These are phyloP conservation scores for Ambrosia artemisiifolia DNA, from an alignment of 129 eudicot species.

Conservation along the genomic window DNA sequence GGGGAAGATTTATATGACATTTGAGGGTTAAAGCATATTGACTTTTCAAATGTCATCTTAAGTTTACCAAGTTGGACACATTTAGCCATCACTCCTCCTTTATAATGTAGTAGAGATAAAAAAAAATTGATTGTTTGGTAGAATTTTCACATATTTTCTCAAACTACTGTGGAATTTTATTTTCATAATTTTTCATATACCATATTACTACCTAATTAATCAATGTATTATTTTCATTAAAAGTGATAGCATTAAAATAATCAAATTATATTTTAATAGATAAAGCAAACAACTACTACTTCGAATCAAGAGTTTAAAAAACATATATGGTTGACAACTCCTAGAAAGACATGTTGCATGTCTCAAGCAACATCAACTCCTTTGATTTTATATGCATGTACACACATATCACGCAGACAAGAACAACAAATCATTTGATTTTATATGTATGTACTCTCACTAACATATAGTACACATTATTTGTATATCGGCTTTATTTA, in stretches of 20 bases:
- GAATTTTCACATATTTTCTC: too few relatives aligned
- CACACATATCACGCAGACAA: conserved; percentile 4
- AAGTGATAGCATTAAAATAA: background rate
- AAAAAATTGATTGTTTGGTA: too few relatives aligned
- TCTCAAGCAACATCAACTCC: background rate
- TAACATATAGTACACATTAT: background rate
- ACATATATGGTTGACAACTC: conserved; percentile 1
- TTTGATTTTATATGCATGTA: conserved; percentile 1
- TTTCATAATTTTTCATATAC: too few relatives aligned
- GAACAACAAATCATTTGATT: background rate
- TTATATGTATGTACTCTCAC: background rate
- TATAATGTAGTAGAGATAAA: too few relatives aligned
- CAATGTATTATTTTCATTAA: background rate
- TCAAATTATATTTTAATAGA: background rate
- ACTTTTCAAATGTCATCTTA: too few relatives aligned
- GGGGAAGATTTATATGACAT: too few relatives aligned
- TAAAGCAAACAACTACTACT: background rate
- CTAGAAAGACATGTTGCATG: conserved; percentile 8
- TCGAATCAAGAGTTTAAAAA: background rate
- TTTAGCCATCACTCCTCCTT: too few relatives aligned
- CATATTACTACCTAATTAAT: too few relatives aligned
- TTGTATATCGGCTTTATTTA: background rate
- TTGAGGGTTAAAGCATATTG: too few relatives aligned
- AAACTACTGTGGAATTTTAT: too few relatives aligned
- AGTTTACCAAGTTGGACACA: too few relatives aligned